Base-by-base conservation (phyloP, 2,329 filamentous ascomycete genomes). In the Aspergillus texensis region DNA sequence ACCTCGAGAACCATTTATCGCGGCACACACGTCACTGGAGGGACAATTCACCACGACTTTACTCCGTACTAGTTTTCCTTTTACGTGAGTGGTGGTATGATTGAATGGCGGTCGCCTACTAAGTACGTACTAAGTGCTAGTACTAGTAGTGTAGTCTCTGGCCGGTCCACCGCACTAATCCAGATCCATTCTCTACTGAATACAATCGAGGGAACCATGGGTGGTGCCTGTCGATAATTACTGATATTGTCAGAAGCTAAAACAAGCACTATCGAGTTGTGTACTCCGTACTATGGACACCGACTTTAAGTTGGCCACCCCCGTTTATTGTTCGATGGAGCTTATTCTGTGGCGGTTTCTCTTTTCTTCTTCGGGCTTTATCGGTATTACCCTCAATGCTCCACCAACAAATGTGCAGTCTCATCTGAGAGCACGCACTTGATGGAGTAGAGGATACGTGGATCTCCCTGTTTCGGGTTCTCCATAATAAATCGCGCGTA, bases 141-240 rank as follows among this genome's bases (percentile, higher is more conserved):
- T 36, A 41, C 6, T 36, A n/a, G 43, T 45, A 45, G n/a, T 45
- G 43, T 12, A 48, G 43, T 50, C 6, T 59, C 57, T 50, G 14
- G 26, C 19, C 28, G 48, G 21, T 39, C 57, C 45, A 52, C 45
- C 34, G 16, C 32, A 26, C 52, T 55, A 55, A 30, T 10, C 32
- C 32, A 36, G 41, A 58, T 41, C 57, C 58, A 36, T 39, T 43
- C 48, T 46, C 4, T 12, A 55, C 58, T 19, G 36, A 59, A 63
- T 62, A 21, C 12, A 45, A 12, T 50, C 54, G 52, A 64, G 62
- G 62, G 60, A 64, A 57, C 64, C 64, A 60, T 60, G 59, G 63
- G 32, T 61, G 62, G 65, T 65, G 46, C 63, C 63, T 65, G 65
- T 65, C 63, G 65, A 67, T 67, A 57, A 62, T 65, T 63, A 65